phyloP scores from a whole-genome alignment of 2,329 filamentous ascomycete species.

The Aspergillus hortae region DNA sequence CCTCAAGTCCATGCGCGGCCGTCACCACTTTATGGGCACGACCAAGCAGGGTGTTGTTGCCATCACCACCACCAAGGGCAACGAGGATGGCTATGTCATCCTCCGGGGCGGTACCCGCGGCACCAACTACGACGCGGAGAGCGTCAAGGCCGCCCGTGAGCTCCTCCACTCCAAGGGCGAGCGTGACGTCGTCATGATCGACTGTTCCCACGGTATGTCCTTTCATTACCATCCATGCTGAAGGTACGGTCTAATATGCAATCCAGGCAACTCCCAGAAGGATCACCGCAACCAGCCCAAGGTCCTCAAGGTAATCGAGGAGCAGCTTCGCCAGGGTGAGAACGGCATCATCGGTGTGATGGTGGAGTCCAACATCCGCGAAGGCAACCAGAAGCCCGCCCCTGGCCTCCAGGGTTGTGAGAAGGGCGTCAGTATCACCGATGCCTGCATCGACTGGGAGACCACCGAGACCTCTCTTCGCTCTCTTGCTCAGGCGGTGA shows the following conservation, averaged over 20 bases:
- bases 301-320: conserved; percentile 73
- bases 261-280: conserved; percentile 77
- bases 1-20: conserved; percentile 64
- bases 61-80: conserved; percentile 86
- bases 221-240: neutral
- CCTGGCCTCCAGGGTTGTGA: conserved; percentile 75
- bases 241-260: neutral
- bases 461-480: conserved; percentile 75
- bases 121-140: conserved; percentile 87
- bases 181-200: conserved; percentile 88
- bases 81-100: conserved; percentile 96
- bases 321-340: conserved; percentile 84
- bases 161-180: conserved; percentile 76
- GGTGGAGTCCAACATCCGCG: conserved; percentile 96
- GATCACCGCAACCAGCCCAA: conserved; percentile 95
- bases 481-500: conserved; percentile 75
- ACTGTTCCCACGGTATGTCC: conserved; percentile 74
- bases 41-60: conserved; percentile 95
- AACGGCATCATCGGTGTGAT: conserved; percentile 88
- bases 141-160: conserved; percentile 73
- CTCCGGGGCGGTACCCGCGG: conserved; percentile 84
- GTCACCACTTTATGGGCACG: conserved; percentile 94
- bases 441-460: conserved; percentile 94
- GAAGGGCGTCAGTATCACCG: conserved; percentile 89
- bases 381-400: conserved; percentile 77